Conservation (phyloP, 805 yeast species). For the Saturnispora besseyi region DNA sequence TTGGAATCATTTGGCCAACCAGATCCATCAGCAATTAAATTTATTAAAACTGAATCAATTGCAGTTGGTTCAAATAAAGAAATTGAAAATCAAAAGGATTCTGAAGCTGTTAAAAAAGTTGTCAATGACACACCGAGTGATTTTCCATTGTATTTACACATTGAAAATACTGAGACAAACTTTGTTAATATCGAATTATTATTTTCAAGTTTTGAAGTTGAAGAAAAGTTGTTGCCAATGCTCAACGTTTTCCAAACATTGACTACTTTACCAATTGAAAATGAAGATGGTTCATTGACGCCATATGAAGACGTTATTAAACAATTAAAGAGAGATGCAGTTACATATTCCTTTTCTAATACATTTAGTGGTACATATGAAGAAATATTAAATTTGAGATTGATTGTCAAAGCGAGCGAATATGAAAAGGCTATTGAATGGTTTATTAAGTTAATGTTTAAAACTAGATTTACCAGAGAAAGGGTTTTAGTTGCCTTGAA, state of each 20-base stretch:
- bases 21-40: constrained; percentile 63
- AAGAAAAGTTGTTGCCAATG: constrained; percentile 48
- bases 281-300: constrained; percentile 48
- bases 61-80: constrained; percentile 43
- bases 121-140: constrained; percentile 31
- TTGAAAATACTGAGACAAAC: constrained; percentile 72
- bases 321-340: constrained; percentile 61
- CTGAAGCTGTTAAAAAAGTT: constrained; percentile 18
- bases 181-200: constrained; percentile 63
- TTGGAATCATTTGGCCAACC: constrained; percentile 58
- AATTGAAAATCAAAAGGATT: constrained; percentile 19
- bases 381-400: constrained; percentile 54
- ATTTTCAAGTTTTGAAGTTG: constrained; percentile 46
- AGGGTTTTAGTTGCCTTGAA: constrained; percentile 62
- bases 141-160: constrained; percentile 63
- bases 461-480: constrained; percentile 60
- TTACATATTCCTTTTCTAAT: constrained; percentile 46
- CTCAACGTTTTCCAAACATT: constrained; percentile 57
- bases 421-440: constrained; percentile 68
- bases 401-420: constrained; percentile 53
- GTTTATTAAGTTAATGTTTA: constrained; percentile 57
- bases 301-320: constrained; percentile 74
- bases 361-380: constrained; percentile 54
- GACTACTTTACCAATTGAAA: constrained; percentile 61
- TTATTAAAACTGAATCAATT: constrained; percentile 61